A percentile compares a stretch with the other conserved stretches of the same genome.
These are phyloP conservation scores for Deinandra increscens DNA, from an alignment of 129 eudicot genomes.

Conservation along the genomic window DNA sequence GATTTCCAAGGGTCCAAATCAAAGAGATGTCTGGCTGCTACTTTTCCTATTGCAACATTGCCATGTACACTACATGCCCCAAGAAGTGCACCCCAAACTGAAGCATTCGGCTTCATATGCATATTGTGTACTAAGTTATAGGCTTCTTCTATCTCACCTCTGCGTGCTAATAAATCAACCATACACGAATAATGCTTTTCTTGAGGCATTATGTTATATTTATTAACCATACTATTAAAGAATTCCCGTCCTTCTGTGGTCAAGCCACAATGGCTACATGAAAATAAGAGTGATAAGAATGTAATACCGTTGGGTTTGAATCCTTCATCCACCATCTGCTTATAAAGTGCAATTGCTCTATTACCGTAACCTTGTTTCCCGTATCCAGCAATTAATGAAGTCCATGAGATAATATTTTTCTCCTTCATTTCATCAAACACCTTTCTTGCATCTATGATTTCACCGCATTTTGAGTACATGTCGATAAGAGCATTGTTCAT, in stretches of 20 bases:
- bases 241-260: slow-evolving; percentile 43
- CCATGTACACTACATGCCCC: slow-evolving; percentile 66
- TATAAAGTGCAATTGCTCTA: slow-evolving; percentile 43
- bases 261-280: slow-evolving; percentile 77
- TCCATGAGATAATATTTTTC: slow-evolving; percentile 71
- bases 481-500: slow-evolving; percentile 65
- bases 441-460: slow-evolving; percentile 39
- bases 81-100: slow-evolving; percentile 67
- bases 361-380: slow-evolving; percentile 60
- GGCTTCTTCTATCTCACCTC: slow-evolving; percentile 66
- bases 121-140: slow-evolving; percentile 36
- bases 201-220: slow-evolving; percentile 51
- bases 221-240: slow-evolving; percentile 47
- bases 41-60: slow-evolving; percentile 47
- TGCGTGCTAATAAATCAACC: slow-evolving; percentile 73
- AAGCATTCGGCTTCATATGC: slow-evolving; percentile 49
- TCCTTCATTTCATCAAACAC: slow-evolving; percentile 52
- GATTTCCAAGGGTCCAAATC: slow-evolving; percentile 45
- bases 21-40: slow-evolving; percentile 46
- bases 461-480: slow-evolving; percentile 80
- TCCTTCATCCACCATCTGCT: slow-evolving; percentile 60
- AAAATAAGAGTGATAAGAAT: slow-evolving; percentile 59
- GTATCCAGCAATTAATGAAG: slow-evolving; percentile 66
- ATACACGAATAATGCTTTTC: slow-evolving; percentile 68
- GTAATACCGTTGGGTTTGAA: slow-evolving; percentile 59